These are phyloP conservation scores for Fusarium chlamydosporum DNA, from an alignment of 2,329 filamentous ascomycete species.

Conservation along the genomic window DNA sequence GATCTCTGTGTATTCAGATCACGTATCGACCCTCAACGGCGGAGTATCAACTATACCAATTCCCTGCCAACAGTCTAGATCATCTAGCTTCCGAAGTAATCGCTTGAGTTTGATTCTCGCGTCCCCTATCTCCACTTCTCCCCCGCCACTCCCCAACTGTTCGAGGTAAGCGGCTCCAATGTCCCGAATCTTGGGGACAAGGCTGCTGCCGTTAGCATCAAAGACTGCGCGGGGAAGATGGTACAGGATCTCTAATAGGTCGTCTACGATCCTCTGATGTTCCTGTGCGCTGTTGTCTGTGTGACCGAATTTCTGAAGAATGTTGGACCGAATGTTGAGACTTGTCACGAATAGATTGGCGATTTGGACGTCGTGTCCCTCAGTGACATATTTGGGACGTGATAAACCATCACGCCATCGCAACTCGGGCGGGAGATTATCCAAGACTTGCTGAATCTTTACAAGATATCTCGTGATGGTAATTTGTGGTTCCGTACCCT, in stretches of 20 bases:
- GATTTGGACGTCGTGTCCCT: conserved; percentile 56
- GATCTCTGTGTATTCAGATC: no score
- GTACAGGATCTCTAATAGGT: conserved; percentile 55
- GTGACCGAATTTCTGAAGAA: conserved; percentile 53
- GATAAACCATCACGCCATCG: conserved; percentile 57
- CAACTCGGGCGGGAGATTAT: conserved; percentile 53
- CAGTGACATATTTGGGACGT: conserved; percentile 49
- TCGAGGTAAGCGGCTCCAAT: conserved; percentile 56
- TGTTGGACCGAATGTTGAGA: conserved; percentile 55
- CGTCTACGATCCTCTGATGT: conserved; percentile 54
- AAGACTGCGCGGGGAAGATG: conserved; percentile 54
- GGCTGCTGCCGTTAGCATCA: conserved; percentile 53
- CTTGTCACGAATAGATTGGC: conserved; percentile 57
- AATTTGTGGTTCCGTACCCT: conserved; percentile 15
- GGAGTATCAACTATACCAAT: conserved; percentile 29
- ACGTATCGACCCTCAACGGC: not conserved
- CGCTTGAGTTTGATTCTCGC: conserved; percentile 49
- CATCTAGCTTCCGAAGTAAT: conserved; percentile 51
- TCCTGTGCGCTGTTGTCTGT: conserved; percentile 36
- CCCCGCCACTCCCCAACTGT: conserved; percentile 35
- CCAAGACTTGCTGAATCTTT: conserved; percentile 51
- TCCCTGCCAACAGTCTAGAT: conserved; percentile 54
- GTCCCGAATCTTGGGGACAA: conserved; percentile 57
- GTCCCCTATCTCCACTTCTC: conserved; percentile 14
- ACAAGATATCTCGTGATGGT: conserved; percentile 31